phyloP scores from a whole-genome alignment of 129 eudicot genomes.

The Artemisia argyi region DNA sequence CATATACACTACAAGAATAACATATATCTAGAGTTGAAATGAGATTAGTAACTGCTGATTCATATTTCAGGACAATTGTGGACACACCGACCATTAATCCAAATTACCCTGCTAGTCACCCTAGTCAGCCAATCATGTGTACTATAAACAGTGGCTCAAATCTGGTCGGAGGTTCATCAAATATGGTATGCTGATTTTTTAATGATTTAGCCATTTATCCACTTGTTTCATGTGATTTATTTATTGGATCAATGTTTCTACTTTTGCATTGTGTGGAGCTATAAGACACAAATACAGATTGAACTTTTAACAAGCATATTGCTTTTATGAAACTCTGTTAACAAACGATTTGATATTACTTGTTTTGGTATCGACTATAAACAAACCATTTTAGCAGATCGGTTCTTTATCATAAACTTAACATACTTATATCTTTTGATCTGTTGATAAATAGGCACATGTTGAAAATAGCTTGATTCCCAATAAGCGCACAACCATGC shows the following conservation, averaged over 20 bases:
- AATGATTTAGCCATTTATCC: conserved; percentile 6
- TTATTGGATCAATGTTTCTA: conserved; percentile 4
- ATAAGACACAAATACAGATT: neutral
- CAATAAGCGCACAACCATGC: too few species aligned
- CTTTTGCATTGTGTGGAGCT: neutral
- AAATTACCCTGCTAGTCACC: neutral
- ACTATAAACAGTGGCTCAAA: neutral
- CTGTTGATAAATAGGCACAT: neutral
- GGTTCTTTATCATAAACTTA: too few species aligned
- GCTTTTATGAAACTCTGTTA: too few species aligned
- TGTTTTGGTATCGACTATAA: too few species aligned
- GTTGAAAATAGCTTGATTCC: too few species aligned
- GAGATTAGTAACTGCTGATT: conserved; percentile 8
- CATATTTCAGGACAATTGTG: conserved; percentile 14
- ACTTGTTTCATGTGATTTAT: neutral
- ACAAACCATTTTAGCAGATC: too few species aligned
- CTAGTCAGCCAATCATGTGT: conserved; percentile 11
- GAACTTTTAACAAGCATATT: neutral
- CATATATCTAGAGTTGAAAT: conserved; percentile 15
- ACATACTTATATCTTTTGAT: too few species aligned
- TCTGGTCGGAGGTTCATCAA: conserved; percentile 4
- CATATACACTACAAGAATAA: neutral
- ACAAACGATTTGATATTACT: too few species aligned
- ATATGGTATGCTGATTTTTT: conserved; percentile 19
- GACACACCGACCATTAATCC: neutral